Percentiles rank a stretch among this genome's conserved stretches.
Evolutionary conservation across 768 basidiomycete species (phyloP).

Genomic region (Coprinopsis marcescibilis): DNA sequence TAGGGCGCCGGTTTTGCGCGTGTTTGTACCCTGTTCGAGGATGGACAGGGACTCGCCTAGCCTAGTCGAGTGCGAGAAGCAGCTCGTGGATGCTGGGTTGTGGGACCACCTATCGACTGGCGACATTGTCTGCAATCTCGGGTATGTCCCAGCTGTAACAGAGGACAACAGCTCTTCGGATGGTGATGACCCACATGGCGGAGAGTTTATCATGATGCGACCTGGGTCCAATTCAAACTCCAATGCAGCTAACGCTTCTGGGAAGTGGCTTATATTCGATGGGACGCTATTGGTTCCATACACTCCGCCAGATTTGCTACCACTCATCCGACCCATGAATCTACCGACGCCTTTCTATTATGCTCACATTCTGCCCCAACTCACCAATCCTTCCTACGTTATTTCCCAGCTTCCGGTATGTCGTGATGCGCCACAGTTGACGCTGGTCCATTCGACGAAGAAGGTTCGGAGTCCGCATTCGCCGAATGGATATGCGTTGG

Average conservation of each 20-base stretch:
- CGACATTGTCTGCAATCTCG: conserved; percentile 77
- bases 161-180: conserved; percentile 19
- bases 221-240: conserved; percentile 1
- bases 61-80: conserved; percentile 57
- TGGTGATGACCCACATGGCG: conserved; percentile 12
- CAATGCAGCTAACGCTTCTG: conserved; percentile 9
- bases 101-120: conserved; percentile 75
- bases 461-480: conserved; percentile 57
- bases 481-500: conserved; percentile 52
- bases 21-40: conserved; percentile 65
- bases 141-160: conserved; percentile 59
- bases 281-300: conserved; percentile 59
- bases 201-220: conserved; percentile 9
- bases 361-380: conserved; percentile 50
- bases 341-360: conserved; percentile 78
- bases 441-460: conserved; percentile 38
- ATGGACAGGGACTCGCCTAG: conserved; percentile 39
- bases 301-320: conserved; percentile 48
- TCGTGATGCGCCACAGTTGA: conserved; percentile 40
- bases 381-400: conserved; percentile 30
- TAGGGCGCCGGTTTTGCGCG: conserved; percentile 68
- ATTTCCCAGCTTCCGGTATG: conserved; percentile 32
- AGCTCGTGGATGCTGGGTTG: conserved; percentile 59
- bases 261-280: conserved; percentile 71
- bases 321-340: conserved; percentile 49